phyloP scores from a whole-genome alignment of 108 stramenopile genomes.

The Discostella pseudostelligera region DNA sequence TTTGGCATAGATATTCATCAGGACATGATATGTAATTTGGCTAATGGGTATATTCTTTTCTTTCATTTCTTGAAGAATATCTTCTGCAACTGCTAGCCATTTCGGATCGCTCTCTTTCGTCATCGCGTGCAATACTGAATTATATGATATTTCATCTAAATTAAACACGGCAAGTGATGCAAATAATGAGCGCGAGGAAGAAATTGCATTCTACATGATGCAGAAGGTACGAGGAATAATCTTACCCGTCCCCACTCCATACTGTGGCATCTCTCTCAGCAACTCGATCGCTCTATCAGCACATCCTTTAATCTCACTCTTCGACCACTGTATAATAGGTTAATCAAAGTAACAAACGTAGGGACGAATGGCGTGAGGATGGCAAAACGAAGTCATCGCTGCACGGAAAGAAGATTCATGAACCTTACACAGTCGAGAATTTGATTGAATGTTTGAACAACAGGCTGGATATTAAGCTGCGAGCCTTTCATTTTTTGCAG shows the following conservation, averaged over 20 bases:
- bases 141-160: conserved; percentile 38
- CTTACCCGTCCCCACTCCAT: conserved; percentile 13
- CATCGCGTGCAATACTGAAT: conserved; percentile 32
- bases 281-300: conserved; percentile 30
- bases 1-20: conserved; percentile 39
- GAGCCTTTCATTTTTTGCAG: conserved; percentile 27
- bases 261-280: conserved; percentile 23
- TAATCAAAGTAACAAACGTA: too few species aligned
- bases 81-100: conserved; percentile 17
- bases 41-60: conserved; percentile 15
- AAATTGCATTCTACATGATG: not conserved
- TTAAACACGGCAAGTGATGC: not conserved
- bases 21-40: conserved; percentile 27
- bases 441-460: conserved; percentile 33
- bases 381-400: not conserved
- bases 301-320: conserved; percentile 29
- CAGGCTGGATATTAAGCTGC: conserved; percentile 24
- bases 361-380: not conserved
- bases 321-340: conserved; percentile 24
- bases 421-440: conserved; percentile 40
- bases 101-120: conserved; percentile 27
- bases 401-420: not conserved
- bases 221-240: not conserved
- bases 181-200: not conserved
- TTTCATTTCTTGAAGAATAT: conserved; percentile 32